Base-by-base conservation (phyloP, 306 rosid species). In the Quercus ilex region DNA sequence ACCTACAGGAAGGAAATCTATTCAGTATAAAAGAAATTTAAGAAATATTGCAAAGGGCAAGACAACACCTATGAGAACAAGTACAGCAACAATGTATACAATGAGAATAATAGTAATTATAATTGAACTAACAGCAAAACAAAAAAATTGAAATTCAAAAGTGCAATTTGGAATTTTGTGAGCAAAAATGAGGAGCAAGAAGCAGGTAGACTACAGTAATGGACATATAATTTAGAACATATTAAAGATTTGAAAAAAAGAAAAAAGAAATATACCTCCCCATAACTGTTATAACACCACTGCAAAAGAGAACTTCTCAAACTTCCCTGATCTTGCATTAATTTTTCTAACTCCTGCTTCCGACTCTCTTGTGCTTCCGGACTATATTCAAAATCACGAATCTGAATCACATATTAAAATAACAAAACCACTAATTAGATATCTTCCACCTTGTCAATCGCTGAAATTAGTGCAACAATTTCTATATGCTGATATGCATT, bases 221-320 rank as follows among this genome's bases (percentile, higher is more conserved):
- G 14, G 70, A 64, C 4, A 30, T 5, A 28, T 64, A 33, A 9
- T 13, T 23, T 28, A 59, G 12, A 59, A 14, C 17, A 19, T 33
- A 72, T 26, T 62, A 78, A 75, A 57, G 41, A 52, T 20, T 41
- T 41, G n/a, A 23, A 9, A 56, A 41, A 75, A n/a, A 78, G 23
- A 51, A 60, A 65, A 12, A 57, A 38, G 55, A 55, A 43, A 74
- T 67, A 74, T 84, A 92, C 97, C 96, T 94, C 98, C 58, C 97
- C 98, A 46, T 94, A 94, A 85, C 98, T 94, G 74, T 94, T 86
- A 55, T 87, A 89, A 81, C 94, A 92, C 98, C 98, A 94, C 69
- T 92, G 97, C 88, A 94, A 79, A 69, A 92, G 88, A 83, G 97
- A 92, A 89, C 90, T 83, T 85, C 92, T 89, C 80, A 94, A 79